Evolutionary conservation across 208 protist genomes (phyloP).

Genomic region (Trypanosoma boissoni): DNA sequence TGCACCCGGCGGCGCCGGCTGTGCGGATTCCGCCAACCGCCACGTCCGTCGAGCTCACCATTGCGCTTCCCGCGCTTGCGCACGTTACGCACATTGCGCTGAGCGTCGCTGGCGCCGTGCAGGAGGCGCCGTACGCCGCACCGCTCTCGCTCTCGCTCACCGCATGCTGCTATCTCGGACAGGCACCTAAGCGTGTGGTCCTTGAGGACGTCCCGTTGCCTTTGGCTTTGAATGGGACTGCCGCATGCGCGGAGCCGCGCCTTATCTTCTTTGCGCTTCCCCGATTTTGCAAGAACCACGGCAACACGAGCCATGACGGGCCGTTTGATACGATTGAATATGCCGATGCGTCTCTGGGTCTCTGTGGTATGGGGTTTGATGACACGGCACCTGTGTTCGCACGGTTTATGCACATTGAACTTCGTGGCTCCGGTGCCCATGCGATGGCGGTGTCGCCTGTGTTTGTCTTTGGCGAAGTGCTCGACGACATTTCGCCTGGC

Average conservation of each 20-base stretch:
- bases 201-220: constrained; percentile 24
- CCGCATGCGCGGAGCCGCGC: neutral
- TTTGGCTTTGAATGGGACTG: constrained; percentile 8
- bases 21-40: constrained; percentile 15
- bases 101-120: constrained; percentile 10
- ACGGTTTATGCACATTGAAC: constrained; percentile 21
- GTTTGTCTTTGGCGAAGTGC: constrained; percentile 24
- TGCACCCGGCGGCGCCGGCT: constrained; percentile 21
- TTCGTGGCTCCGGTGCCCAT: constrained; percentile 19
- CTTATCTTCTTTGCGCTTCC: constrained; percentile 22
- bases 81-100: constrained; percentile 29
- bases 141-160: constrained; percentile 17
- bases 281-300: neutral
- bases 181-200: constrained; percentile 19
- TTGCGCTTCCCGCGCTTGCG: constrained; percentile 24
- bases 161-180: constrained; percentile 20
- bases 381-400: constrained; percentile 21
- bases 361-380: constrained; percentile 1
- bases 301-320: neutral
- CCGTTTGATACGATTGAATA: constrained; percentile 9
- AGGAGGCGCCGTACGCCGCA: constrained; percentile 18
- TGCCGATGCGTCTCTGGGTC: neutral
- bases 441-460: constrained; percentile 19
- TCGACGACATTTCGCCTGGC: constrained; percentile 13
- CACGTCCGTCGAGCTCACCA: constrained; percentile 19